phyloP scores from a whole-genome alignment of 352 stramenopile species.

The Pythium aristosporum region DNA sequence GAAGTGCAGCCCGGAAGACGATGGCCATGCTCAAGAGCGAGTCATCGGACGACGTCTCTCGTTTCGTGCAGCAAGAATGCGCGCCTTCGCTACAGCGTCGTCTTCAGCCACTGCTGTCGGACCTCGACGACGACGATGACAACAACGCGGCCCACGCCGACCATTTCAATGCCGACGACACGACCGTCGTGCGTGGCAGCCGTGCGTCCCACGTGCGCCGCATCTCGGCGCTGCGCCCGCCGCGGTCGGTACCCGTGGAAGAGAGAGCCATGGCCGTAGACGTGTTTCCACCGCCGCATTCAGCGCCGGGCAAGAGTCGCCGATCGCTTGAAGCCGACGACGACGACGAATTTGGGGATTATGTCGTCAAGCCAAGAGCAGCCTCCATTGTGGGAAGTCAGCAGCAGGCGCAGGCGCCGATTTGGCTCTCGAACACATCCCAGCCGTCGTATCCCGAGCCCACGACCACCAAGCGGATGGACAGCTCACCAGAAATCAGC shows the following conservation, averaged over 20 bases:
- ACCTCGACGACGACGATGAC: constrained; percentile 36
- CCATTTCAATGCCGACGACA: constrained; percentile 50
- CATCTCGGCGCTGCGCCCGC: constrained; percentile 63
- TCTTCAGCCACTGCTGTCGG: constrained; percentile 45
- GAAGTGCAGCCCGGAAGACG: constrained; percentile 39
- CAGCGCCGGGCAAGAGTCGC: constrained; percentile 56
- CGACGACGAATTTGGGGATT: constrained; percentile 26
- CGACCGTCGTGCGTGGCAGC: constrained; percentile 65
- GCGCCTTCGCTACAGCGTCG: constrained; percentile 57
- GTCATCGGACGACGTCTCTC: constrained; percentile 32
- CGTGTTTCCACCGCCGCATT: constrained; percentile 69
- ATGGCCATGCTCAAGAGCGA: constrained; percentile 39
- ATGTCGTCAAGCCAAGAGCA: constrained; percentile 23
- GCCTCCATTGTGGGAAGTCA: constrained; percentile 1
- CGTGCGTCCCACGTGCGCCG: constrained; percentile 71
- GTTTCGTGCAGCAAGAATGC: constrained; percentile 56
- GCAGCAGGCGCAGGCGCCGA: constrained; percentile 42
- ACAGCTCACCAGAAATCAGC: constrained; percentile 1
- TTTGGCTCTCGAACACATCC: constrained; percentile 51
- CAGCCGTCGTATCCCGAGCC: neutral
- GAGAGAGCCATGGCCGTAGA: constrained; percentile 60
- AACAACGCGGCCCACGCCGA: constrained; percentile 42
- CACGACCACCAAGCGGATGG: constrained; percentile 6
- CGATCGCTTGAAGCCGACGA: constrained; percentile 29
- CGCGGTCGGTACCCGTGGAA: constrained; percentile 63